Evolutionary conservation across 345 rosid genomes (phyloP).

Genomic region (thale cress (Arabidopsis thaliana)): TAIR10.1 NC_003075.7:15615001-15615500

Average conservation of each 20-base stretch:
- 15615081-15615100: no score
- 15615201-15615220: constrained; percentile 40
- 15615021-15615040: not conserved
- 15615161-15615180: not conserved
- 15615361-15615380: constrained; percentile 8
- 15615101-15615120: not conserved
- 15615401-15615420: constrained; percentile 38
- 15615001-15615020: not conserved
- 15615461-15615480: constrained; percentile 37
- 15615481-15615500: not conserved
- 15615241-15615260: constrained; percentile 9
- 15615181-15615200: constrained; percentile 36
- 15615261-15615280: not conserved
- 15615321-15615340: not conserved
- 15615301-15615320: not conserved
- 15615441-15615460: constrained; percentile 41
- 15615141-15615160: not conserved
- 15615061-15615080: not conserved
- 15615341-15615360: not conserved
- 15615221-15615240: constrained; percentile 44
- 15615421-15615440: constrained; percentile 36
- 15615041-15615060: not conserved
- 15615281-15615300: not conserved
- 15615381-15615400: not conserved
- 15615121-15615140: not conserved